Evolutionary conservation across 1,284 basidiomycete genomes (phyloP), one percentile per base, ranked within the genome.

Genomic region (Meira miltonrushii): DNA sequence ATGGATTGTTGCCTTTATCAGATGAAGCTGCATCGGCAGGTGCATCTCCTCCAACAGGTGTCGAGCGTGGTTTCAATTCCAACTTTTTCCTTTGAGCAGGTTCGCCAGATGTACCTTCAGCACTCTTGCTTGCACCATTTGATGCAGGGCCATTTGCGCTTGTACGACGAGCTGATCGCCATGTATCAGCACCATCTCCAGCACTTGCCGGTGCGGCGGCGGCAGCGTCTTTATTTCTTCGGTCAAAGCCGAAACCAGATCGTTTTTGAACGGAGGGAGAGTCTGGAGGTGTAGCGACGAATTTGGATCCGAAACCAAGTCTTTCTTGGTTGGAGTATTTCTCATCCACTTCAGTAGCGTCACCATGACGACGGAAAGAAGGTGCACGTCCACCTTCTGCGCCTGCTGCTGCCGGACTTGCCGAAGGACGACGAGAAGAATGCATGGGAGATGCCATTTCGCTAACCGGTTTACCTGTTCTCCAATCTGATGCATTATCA

Each of bases 21-120:
- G 13, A 41, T 8, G 52, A 21, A 68, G 87, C 83, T 77, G 87
- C 88, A 41, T 91, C 79, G 2, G 89, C 87, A 25, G 85, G 87
- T 15, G 86, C 82, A 17, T 48, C 46, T 15, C 17, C 25, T 25
- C 82, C 82, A 21, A 83, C 83, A 39, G 88, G 83, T 17, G 66
- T 64, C 39, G 69, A 65, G 23, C 75, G 68, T 9, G 75, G 74
- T 66, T 77, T 74, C 41, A 77, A 59, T 57, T 75, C 72, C 39
- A 77, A 69, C 58, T 72, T 75, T 61, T 73, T 73, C 51, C 75
- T 72, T 64, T 76, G 71, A 11, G 58, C 57, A 15, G 71, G 63
- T 8, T 65, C 60, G 68, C 64, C 57, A 6, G 60, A 54, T 5
- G 62, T 58, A 13, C 62, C 28, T 12, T 21, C 17, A 17, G 33